Evolutionary conservation across 139 green algal species (phyloP), one percentile per base, ranked within the genome.

Genomic region (Volvox reticuliferus): DNA sequence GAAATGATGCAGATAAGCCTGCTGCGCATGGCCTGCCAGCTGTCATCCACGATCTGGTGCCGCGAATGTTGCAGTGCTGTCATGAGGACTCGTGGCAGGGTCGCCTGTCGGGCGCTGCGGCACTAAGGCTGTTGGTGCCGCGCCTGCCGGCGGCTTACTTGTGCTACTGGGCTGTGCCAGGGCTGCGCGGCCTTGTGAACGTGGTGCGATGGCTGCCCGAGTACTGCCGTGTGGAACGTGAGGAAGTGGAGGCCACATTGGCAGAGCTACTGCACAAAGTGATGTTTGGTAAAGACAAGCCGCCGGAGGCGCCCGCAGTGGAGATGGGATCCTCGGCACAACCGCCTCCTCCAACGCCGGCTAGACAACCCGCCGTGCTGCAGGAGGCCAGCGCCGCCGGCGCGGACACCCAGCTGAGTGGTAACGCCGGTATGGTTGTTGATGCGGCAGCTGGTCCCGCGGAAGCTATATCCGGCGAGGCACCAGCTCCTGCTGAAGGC

Each of bases 31-130:
- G 79, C n/a, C 90, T 97, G 69, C 95, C 96, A 16, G 36, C 92
- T 14, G 93, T 99, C 28, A 86, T 99, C 20, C 94, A 98, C 32
- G 94, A 98, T 75, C 92, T 99, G 37, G 76, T 98, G 36, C 92
- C 93, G 5, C 95, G 97, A 19, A 85, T 99, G 55, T 87, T 99
- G 90, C 96, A 99, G 92, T 97, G 95, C 90, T 99, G 98, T 94
- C 98, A 97, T 81, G 95, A 96, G 20, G 96, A 97, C 78, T 92
- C 91, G 14, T 99, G 98, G 98, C 86, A 96, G 12, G 89, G 92
- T 12, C 95, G 96, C 30, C 91, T 99, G 16, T 97, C 97, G 26
- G 98, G 98, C 26, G 93, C 97, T 14, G 92, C 94, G 18, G 97
- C 96, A n/a, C 82, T 99, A 2, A 77, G 92, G 28, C 67, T 96